Evolutionary conservation across 2,329 filamentous ascomycete species (phyloP), one percentile per base, ranked within the genome.

Genomic region (Trichoderma lentiforme): DNA sequence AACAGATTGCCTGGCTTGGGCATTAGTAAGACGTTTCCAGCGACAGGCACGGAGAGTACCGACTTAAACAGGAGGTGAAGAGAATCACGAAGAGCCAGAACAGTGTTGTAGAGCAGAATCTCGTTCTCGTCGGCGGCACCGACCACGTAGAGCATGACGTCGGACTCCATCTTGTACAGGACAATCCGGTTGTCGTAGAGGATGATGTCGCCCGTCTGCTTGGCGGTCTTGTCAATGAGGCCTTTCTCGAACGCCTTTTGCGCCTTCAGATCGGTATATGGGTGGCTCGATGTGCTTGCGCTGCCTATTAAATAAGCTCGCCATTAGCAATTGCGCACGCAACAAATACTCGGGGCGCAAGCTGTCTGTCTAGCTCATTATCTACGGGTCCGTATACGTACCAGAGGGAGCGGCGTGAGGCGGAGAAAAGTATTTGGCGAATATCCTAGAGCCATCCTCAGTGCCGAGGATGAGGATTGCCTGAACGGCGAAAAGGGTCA

Each of bases 241-340:
- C 95, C 96, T 85, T 98, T 98, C 83, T 99, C 96, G 79, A 99
- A 99, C 2, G 93, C 89, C 83, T 97, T 97, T 84, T 99, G 96
- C 77, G 97, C 91, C 86, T 98, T 98, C 71, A 96, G 84, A 72
- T 93, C 94, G 72, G 93, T 87, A 83, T 98, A 98, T 26, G 95
- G 93, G 80, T 92, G 93, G 76, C 83, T 84, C 67, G 88, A 84
- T 76, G 88, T 86, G 75, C 86, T 84, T 71, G 87, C 82, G 73
- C 74, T 76, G 75, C 76, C 76, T 78, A 73, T 26, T 2, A 26
- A 62, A 36, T 14, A 68, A 72, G 34, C 83, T 81, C 77, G 85
- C 71, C 73, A 69, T 79, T 63, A 79, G 78, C 75, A 64, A 68
- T 76, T 77, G 78, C 75, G 76, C 78, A 70, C 15, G 26, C 21